Evolutionary conservation across 176 grass and related monocot species (phyloP), one percentile per base, ranked within the genome.

Genomic region (Hsuehochloa calcarea): DNA sequence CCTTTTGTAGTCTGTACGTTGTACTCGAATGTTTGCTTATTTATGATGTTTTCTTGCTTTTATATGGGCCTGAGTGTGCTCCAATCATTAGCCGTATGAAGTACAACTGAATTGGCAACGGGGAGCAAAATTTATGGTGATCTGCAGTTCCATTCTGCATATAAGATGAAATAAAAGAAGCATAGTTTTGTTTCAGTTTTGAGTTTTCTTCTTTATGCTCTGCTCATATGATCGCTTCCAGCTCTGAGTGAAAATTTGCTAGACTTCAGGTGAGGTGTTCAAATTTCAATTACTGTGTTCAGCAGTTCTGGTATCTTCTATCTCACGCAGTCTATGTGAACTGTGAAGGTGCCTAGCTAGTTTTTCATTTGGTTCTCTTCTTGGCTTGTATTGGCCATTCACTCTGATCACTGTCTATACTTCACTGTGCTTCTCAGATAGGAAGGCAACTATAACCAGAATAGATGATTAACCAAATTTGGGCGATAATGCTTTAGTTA

Each of bases 21-120:
- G 50, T 80, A 43, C 62, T 74, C 63, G 13, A 81, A 35, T 35
- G 38, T 15, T 81, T 74, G 26, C 17, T 81, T 81, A 75, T n/a
- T n/a, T n/a, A n/a, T n/a, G n/a, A n/a, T n/a, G n/a, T n/a, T n/a
- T n/a, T n/a, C n/a, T n/a, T n/a, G 9, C 12, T 79, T 79, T 72
- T 7, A 10, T 27, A 56, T 85, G 17, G 6, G 23, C 26, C 3
- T 27, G 3, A 10, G 35, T 84, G 15, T 65, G 60, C 66, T 37
- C 37, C 45, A 56, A 27, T 79, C 13, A 71, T 71, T 10, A 45
- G 0, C 5, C 0, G 20, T 39, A 25, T 55, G 23, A 41, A 22
- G 31, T 29, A 61, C 55, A 9, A n/a, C 52, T 46, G 38, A 22
- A n/a, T 75, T 76, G 19, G 10, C 23, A 66, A 81, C 8, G 2